Evolutionary conservation across 2,329 filamentous ascomycete species (phyloP), one percentile per base, ranked within the genome.

Genomic region (Cordyceps cateniannulata): DNA sequence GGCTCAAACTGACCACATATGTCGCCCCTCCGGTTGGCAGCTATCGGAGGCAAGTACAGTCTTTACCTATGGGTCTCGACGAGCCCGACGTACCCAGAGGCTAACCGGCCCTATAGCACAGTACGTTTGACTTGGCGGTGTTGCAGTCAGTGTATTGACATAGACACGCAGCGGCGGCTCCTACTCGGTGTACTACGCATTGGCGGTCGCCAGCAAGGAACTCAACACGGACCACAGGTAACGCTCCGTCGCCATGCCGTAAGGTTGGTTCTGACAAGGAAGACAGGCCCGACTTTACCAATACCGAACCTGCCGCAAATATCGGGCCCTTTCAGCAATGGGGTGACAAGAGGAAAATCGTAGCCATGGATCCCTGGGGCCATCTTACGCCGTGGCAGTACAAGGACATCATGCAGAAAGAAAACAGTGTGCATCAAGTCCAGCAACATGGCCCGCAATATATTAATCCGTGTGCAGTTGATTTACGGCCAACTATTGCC

Each of bases 281-380:
- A 58, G 42, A 44, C 55, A 82, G 81, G 52, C 83, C 83, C n/a
- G 82, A 85, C 65, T 85, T 82, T 66, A 85, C 79, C 64, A 79
- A 98, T 73, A 96, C 92, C 10, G 90, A 98, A 73, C 95, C 95
- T 14, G 92, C 93, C n/a, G 90, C 86, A 24, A 85, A 88, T 58
- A 91, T 98, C 70, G 92, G 92, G 0, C 92, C 91, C 8, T 96
- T 96, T 68, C 87, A 90, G 8, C 86, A 95, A 75, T 99, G 93
- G 93, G 84, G 83, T 27, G 90, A 96, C 71, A 85, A 84, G 69
- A 91, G 91, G 74, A 98, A 97, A 79, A 98, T 99, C 64, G 93
- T 98, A 16, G 91, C 93, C 20, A 96, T 99, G 91, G 95, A 98
- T 71, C 93, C 93, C 0, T 90, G 89, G 73, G 93, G 95, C 7